Evolutionary conservation across 1,284 basidiomycete genomes (phyloP), one percentile per base, ranked within the genome.

Genomic region (Mycena citricolor): DNA sequence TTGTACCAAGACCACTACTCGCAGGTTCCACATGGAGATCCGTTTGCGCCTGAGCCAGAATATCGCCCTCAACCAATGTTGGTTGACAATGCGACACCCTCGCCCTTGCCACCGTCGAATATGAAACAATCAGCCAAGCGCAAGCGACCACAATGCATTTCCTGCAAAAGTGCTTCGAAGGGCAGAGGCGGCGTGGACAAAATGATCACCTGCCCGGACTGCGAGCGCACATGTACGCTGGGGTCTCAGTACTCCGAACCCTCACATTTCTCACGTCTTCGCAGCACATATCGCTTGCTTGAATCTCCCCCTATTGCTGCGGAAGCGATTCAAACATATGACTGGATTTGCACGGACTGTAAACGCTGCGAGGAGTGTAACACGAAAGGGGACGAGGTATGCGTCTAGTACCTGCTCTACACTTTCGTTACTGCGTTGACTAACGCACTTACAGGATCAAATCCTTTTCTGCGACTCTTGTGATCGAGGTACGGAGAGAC

Each of bases 391-490:
- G 86, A 93, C 62, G 94, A 95, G 65, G 94, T 94, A 70, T 73
- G 90, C 74, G 21, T 39, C 11, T 47, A 32, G 28, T 45, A 5
- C n/a, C n/a, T 49, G 30, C 33, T 34, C 50, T 44, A 34, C 17
- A 23, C 39, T 23, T 46, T 32, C 33, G 39, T 24, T 44, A 23
- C 42, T 21, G 10, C 34, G 46, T 20, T 39, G n/a, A n/a, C 46
- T 39, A 40, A 54, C 56, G 26, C 51, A 57, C 20, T 41, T 39
- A 31, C 63, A 95, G 91, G 82, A 76, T 44, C 76, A 81, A 45
- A 84, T 98, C 57, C 67, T 98, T 52, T 90, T 98, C 57, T 99
- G 95, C 65, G 95, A 98, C 70, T 79, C 75, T 39, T 99, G 95
- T 63, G 95, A 99, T 71, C 76, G 93, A 72, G 93, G 90, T 77